phyloP scores from a whole-genome alignment of 2,329 filamentous ascomycete genomes.

The Canariomyces notabilis region DNA sequence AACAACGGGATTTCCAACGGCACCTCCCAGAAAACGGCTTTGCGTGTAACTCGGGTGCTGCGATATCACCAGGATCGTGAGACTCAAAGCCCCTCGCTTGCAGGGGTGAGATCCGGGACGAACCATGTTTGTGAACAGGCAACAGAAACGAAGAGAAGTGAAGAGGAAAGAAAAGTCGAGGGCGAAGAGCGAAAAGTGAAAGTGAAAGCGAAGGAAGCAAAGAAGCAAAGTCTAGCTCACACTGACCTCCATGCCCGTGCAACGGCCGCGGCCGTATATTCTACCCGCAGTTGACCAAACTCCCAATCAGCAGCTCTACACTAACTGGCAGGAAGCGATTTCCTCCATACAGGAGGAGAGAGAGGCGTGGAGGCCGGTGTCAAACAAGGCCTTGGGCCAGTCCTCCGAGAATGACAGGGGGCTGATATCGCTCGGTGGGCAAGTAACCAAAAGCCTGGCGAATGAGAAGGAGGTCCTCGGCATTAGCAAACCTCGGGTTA shows the following conservation, averaged over 20 bases:
- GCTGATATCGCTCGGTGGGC: not conserved
- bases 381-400: constrained; percentile 8
- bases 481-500: not conserved
- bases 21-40: not conserved
- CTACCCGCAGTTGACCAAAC: too few species aligned
- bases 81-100: not conserved
- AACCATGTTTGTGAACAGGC: not conserved
- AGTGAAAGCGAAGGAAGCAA: too few species aligned
- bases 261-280: constrained; percentile 1
- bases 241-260: constrained; percentile 17
- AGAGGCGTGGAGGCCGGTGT: constrained; percentile 4
- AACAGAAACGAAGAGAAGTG: not conserved
- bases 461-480: constrained; percentile 6
- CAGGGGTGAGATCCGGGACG: not conserved
- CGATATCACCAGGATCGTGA: constrained; percentile 1
- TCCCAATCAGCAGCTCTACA: constrained; percentile 2
- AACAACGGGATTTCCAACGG: not conserved
- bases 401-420: constrained; percentile 5
- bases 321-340: constrained; percentile 12
- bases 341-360: not conserved
- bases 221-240: too few species aligned
- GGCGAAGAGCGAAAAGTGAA: not conserved
- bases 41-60: not conserved
- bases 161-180: not conserved
- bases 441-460: constrained; percentile 1